Evolutionary conservation across 1,139 yeast species (phyloP).

Genomic region (Hansenula lynferdii): DNA sequence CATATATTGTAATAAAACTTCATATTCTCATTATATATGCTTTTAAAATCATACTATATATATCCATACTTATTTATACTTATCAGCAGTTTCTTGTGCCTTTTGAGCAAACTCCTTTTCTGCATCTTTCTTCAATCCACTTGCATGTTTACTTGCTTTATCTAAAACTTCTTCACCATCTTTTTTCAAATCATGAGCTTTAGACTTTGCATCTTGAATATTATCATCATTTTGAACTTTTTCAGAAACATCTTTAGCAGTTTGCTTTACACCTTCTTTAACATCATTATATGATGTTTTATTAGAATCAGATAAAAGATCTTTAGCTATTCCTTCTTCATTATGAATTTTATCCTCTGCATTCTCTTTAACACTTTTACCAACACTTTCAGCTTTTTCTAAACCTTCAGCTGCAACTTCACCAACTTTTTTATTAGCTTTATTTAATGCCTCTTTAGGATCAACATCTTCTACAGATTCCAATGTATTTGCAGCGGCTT

Average conservation of each 20-base stretch:
- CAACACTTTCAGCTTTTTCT: constrained; percentile 4
- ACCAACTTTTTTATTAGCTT: constrained; percentile 25
- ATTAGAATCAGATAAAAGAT: not conserved
- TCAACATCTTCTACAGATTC: constrained; percentile 21
- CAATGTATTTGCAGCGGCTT: constrained; percentile 24
- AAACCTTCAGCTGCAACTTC: constrained; percentile 21
- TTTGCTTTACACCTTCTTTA: constrained; percentile 9
- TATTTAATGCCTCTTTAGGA: constrained; percentile 25
- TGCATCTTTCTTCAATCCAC: constrained; percentile 48
- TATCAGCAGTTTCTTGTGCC: constrained; percentile 39
- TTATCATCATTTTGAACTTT: too few relatives aligned
- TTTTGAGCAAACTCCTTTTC: constrained; percentile 20
- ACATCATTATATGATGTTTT: constrained; percentile 7
- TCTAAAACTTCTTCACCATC: constrained; percentile 45
- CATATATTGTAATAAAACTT: too few relatives aligned
- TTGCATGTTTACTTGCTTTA: constrained; percentile 44
- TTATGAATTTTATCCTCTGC: constrained; percentile 3
- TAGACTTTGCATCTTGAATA: constrained; percentile 11
- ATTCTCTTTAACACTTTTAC: constrained; percentile 1
- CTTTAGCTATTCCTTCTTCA: not conserved
- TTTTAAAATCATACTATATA: too few relatives aligned
- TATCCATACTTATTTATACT: constrained; percentile 14
- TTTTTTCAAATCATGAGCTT: too few relatives aligned
- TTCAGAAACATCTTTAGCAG: constrained; percentile 6
- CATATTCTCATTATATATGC: too few relatives aligned